phyloP scores from a whole-genome alignment of 1,284 basidiomycete genomes.

The Trichosporon sp. region DNA sequence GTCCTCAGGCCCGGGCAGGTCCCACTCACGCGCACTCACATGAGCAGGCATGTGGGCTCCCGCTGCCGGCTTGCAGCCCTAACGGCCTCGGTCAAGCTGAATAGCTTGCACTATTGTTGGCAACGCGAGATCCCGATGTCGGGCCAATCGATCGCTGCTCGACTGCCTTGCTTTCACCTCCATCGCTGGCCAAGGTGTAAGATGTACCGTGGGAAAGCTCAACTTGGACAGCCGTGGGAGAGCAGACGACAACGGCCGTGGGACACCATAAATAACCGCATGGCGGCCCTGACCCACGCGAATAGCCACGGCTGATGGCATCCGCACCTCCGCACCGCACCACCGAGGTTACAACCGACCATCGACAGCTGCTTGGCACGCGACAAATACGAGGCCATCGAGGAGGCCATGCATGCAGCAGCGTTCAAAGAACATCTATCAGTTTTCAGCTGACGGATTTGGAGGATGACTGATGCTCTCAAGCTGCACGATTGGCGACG shows the following conservation, averaged over 20 bases:
- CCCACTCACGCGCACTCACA: neutral
- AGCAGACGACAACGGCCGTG: neutral
- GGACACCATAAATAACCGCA: neutral
- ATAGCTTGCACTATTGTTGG: neutral
- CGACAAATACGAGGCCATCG: neutral
- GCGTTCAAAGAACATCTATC: no score
- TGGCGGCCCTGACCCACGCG: neutral
- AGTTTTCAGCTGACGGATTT: no score
- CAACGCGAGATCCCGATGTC: neutral
- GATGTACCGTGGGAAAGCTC: neutral
- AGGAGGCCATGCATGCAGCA: neutral
- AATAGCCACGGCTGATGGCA: neutral
- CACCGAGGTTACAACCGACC: neutral
- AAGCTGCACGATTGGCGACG: no score
- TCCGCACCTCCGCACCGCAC: neutral
- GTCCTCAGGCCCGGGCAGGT: neutral
- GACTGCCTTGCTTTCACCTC: no score
- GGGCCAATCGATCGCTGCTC: neutral
- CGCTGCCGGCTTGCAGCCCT: neutral
- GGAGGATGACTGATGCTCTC: no score
- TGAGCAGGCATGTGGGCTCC: neutral
- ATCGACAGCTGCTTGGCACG: neutral
- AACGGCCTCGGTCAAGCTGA: neutral
- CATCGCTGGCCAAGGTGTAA: no score
- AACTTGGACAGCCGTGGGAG: neutral